phyloP scores from a whole-genome alignment of 345 rosid species.

The Mallotus nudiflorus region DNA sequence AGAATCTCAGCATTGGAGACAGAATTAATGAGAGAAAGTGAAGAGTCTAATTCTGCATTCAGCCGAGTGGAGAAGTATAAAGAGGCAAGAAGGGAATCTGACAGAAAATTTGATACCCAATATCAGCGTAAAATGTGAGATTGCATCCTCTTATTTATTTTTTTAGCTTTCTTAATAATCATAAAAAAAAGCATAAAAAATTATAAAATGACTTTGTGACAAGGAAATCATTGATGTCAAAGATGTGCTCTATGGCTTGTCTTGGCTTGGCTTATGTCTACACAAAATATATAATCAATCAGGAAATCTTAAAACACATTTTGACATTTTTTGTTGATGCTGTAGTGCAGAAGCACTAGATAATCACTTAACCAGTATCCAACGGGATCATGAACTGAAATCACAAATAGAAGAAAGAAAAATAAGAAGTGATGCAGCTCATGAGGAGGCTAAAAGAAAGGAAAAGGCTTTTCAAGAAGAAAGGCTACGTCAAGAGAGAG shows the following conservation, averaged over 20 bases:
- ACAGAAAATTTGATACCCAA: slow-evolving; percentile 72
- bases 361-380: slow-evolving; percentile 79
- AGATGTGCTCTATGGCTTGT: not conserved
- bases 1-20: slow-evolving; percentile 57
- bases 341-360: slow-evolving; percentile 94
- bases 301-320: not conserved
- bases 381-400: slow-evolving; percentile 74
- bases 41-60: slow-evolving; percentile 53
- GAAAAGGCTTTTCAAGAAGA: slow-evolving; percentile 82
- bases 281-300: not conserved
- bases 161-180: not conserved
- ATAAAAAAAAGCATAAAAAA: not conserved
- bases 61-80: slow-evolving; percentile 58
- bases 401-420: slow-evolving; percentile 90
- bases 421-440: slow-evolving; percentile 77
- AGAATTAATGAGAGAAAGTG: slow-evolving; percentile 49
- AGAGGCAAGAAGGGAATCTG: slow-evolving; percentile 68
- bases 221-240: not conserved
- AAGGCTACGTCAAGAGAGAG: slow-evolving; percentile 75
- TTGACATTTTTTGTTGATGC: slow-evolving; percentile 6
- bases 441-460: slow-evolving; percentile 83
- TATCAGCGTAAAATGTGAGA: slow-evolving; percentile 86
- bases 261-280: not conserved
- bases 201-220: not conserved
- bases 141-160: slow-evolving; percentile 2